Evolutionary conservation across 768 basidiomycete species (phyloP), one percentile per base, ranked within the genome.

Genomic region (Trametes gibbosa): DNA sequence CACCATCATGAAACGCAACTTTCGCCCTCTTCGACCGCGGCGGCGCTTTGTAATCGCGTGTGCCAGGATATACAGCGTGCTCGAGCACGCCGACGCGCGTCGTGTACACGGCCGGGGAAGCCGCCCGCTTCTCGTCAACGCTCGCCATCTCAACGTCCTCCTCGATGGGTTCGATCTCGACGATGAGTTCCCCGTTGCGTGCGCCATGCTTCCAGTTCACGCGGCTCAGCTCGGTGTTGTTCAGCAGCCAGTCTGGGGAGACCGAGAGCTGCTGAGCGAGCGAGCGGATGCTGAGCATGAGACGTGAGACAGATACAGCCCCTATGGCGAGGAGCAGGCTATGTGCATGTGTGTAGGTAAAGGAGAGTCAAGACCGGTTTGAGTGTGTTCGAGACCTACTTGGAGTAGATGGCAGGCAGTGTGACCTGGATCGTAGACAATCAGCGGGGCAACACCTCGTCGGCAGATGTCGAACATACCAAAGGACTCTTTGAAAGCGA

Each of bases 161-260:
- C 32, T 63, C 57, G 19, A 50, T 40, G 2, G 54, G 49, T 5
- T 66, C 63, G 41, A 66, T 43, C 53, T 66, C 65, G 32, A 66
- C 63, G 43, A 66, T 60, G 48, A 64, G 60, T 39, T 64, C 65
- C 41, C 63, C 63, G 25, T 50, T 55, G 13, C 48, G 51, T 10
- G 49, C 19, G 34, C 61, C 65, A 2, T 49, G 50, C 41, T 56
- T 55, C 65, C 65, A 66, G 50, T 58, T 70, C 3, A 81, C 73
- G 24, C 79, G 76, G 40, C 74, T 75, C 24, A 81, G 70, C 66
- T 81, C 79, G 6, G 75, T 73, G 58, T 77, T 73, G 63, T 72
- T 79, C 23, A 81, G 71, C 8, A 80, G 67, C 78, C 75, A 79
- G 12, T 72, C 70, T 1, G 76, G 72, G 35, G 77, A 74, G 7